A percentile compares a stretch with the other conserved stretches of the same genome.
Conservation (phyloP, 805 yeast species). For the Zygotorulaspora chibaensis region DNA sequence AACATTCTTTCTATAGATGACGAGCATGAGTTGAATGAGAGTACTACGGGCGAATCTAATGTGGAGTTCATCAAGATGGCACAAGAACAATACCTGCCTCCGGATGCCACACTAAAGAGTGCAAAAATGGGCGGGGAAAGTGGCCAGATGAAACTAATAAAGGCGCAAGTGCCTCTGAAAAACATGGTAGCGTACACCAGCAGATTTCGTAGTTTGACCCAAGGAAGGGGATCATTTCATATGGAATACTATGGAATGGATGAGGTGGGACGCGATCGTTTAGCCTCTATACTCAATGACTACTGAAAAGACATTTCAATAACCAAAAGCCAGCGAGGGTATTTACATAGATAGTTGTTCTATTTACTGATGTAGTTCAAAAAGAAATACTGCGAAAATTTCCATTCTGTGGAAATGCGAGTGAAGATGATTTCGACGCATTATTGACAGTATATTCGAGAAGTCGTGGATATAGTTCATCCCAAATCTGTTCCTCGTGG, state of each 20-base stretch:
- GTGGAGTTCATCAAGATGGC: slow-evolving; percentile 54
- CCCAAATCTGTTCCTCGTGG: slow-evolving; percentile 56
- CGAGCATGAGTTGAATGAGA: slow-evolving; percentile 33
- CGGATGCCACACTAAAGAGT: slow-evolving; percentile 52
- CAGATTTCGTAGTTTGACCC: slow-evolving; percentile 73
- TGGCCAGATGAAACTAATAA: slow-evolving; percentile 44
- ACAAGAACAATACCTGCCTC: slow-evolving; percentile 63
- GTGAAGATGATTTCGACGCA: too few species aligned
- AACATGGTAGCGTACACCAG: slow-evolving; percentile 89
- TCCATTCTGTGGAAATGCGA: too few species aligned
- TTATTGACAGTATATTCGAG: too few species aligned
- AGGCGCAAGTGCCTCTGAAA: slow-evolving; percentile 79
- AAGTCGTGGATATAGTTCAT: too few species aligned
- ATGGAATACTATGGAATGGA: slow-evolving; percentile 78
- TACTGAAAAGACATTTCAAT: not conserved
- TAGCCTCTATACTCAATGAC: slow-evolving; percentile 31
- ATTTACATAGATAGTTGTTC: too few species aligned
- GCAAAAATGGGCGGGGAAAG: slow-evolving; percentile 17
- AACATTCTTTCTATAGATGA: slow-evolving; percentile 69
- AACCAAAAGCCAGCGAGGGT: too few species aligned
- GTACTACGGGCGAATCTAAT: slow-evolving; percentile 32
- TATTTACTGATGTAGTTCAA: too few species aligned
- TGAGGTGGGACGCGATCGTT: slow-evolving; percentile 52
- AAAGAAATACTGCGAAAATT: too few species aligned
- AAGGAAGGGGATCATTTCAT: slow-evolving; percentile 80